Evolutionary conservation across 1,139 yeast species (phyloP).

Genomic region (Taphrina sp.): DNA sequence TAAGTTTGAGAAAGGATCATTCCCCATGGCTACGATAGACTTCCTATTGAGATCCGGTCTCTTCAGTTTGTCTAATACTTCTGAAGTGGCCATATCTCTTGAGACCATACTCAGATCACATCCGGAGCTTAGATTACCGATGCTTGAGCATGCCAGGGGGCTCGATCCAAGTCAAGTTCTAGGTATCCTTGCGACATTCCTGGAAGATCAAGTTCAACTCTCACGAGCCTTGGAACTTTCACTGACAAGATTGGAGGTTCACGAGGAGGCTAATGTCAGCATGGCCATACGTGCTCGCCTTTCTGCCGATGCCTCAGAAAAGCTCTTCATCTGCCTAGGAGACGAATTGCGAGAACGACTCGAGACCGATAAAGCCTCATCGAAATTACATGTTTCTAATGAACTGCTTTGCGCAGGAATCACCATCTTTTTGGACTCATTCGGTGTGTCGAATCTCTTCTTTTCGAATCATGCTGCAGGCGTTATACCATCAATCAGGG

Average conservation of each 20-base stretch:
- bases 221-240: not conserved
- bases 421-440: slow-evolving; percentile 10
- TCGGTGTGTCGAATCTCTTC: slow-evolving; percentile 15
- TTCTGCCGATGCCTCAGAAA: not conserved
- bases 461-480: not conserved
- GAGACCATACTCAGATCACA: not conserved
- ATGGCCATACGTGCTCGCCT: slow-evolving; percentile 1
- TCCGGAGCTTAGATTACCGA: slow-evolving; percentile 1
- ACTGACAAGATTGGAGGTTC: not conserved
- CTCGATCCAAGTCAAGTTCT: slow-evolving; percentile 10
- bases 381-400: slow-evolving; percentile 5
- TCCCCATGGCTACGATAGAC: slow-evolving; percentile 10
- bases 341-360: slow-evolving; percentile 13
- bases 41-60: slow-evolving; percentile 11
- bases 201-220: not conserved
- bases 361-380: not conserved
- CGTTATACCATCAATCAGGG: not conserved
- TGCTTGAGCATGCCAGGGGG: slow-evolving; percentile 7
- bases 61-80: not conserved
- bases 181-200: not conserved
- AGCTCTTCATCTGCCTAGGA: not conserved
- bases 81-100: not conserved
- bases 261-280: slow-evolving; percentile 8
- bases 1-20: not conserved
- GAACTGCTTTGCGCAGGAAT: slow-evolving; percentile 11